Evolutionary conservation across 1,284 basidiomycete species (phyloP).

Genomic region (Leccinum laetum): DNA sequence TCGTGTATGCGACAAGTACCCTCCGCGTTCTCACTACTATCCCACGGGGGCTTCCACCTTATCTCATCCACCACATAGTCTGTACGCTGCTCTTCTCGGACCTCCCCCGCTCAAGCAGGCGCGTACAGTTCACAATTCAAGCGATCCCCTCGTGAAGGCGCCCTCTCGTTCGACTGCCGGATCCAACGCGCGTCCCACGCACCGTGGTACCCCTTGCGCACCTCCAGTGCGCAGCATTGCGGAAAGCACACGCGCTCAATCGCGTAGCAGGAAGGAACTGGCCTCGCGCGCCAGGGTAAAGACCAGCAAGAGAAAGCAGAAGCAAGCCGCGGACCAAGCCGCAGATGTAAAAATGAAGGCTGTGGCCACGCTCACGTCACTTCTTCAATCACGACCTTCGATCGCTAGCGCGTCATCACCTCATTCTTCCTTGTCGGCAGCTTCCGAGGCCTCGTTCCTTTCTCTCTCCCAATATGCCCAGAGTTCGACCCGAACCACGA

Average conservation of each 20-base stretch:
- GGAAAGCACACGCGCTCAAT: slow-evolving; percentile 45
- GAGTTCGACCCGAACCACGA: slow-evolving; percentile 52
- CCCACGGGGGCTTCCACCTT: slow-evolving; percentile 22
- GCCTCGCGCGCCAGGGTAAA: slow-evolving; percentile 21
- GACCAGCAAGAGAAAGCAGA: slow-evolving; percentile 51
- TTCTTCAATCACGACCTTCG: slow-evolving; percentile 63
- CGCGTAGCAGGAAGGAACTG: slow-evolving; percentile 28
- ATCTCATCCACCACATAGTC: slow-evolving; percentile 46
- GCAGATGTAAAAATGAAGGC: slow-evolving; percentile 75
- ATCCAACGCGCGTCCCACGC: slow-evolving; percentile 25
- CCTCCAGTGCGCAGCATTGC: slow-evolving; percentile 37
- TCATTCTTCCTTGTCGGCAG: slow-evolving; percentile 60
- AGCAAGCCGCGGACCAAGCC: slow-evolving; percentile 38
- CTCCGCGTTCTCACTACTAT: slow-evolving; percentile 34
- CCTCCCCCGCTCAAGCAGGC: too few relatives aligned
- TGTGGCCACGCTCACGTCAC: slow-evolving; percentile 72
- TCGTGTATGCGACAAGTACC: slow-evolving; percentile 73
- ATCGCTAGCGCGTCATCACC: slow-evolving; percentile 60
- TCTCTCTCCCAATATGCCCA: slow-evolving; percentile 63
- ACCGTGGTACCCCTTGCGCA: slow-evolving; percentile 13
- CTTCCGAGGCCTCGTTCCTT: slow-evolving; percentile 55
- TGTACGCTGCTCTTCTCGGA: slow-evolving; percentile 73
- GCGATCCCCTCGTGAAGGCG: too few relatives aligned
- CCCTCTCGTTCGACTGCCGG: slow-evolving; percentile 23
- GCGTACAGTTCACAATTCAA: too few relatives aligned